Base-by-base conservation (phyloP, 129 eudicot species). In the Artemisia annua region DNA sequence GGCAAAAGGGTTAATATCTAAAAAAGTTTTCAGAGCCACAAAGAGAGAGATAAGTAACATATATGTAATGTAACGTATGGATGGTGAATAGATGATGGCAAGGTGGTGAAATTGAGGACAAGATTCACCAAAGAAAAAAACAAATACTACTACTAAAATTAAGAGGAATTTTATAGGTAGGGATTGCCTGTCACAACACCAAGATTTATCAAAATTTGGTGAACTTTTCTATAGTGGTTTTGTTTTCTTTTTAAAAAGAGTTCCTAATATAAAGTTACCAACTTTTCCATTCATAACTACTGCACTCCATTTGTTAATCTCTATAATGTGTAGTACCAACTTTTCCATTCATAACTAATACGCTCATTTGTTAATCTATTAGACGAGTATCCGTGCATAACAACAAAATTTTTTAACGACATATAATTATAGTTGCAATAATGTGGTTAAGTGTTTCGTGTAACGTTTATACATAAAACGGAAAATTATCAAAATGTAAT, bases 21-120 rank as follows among this genome's bases (percentile, higher is more conserved):
- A 3, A 20, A 6, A 11, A 58, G 19, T 75, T 67, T 64, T 80
- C 70, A 76, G 82, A 80, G 74, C 87, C 87, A 84, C 82, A 72
- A 71, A 53, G 66, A 20, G 74, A 79, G 74, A 76, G 75, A 69
- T 74, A 12, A 28, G 77, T 59, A 56, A 11, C 19, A 22, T 19
- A 43, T 66, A 48, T 32, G 11, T 44, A 70, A 72, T 4, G 53
- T 58, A 60, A 3, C 7, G 46, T 67, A 68, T 44, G 72, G 63
- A 67, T 15, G 63, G 19, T 58, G 74, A 72, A 53, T 30, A 71
- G 74, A 71, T 73, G 70, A 46, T 54, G 54, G 11, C 3, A 48
- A 30, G n/a, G 58, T 57, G 48, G 73, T 63, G 61, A 82, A 77
- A 71, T 62, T 72, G 82, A 74, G 83, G 83, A 83, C 78, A 66